A percentile compares a stretch with the other conserved stretches of the same genome.
Conservation (phyloP, 2,329 filamentous ascomycete species). For the Fusarium musae region DNA sequence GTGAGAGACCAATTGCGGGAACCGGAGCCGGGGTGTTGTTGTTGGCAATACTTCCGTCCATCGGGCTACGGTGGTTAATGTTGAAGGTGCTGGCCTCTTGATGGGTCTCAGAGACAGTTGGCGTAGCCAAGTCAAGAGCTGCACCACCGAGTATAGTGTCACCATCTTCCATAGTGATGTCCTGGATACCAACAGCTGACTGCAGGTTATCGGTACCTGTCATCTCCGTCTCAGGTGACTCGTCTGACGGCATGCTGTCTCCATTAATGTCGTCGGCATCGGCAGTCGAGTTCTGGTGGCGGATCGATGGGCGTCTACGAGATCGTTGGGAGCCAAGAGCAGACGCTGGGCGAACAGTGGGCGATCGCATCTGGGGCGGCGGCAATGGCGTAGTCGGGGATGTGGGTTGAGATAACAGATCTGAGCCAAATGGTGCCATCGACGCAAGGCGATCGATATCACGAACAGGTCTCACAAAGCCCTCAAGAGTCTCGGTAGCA, state of each 20-base stretch:
- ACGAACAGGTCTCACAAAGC: constrained; percentile 82
- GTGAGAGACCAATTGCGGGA: constrained; percentile 77
- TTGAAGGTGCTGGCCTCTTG: constrained; percentile 92
- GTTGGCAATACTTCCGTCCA: constrained; percentile 87
- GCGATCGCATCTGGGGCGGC: constrained; percentile 68
- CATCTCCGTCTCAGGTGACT: constrained; percentile 80
- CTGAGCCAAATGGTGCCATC: constrained; percentile 78
- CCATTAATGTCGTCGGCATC: constrained; percentile 88
- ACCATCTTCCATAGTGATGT: constrained; percentile 81
- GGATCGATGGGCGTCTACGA: constrained; percentile 82
- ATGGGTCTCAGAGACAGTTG: constrained; percentile 80
- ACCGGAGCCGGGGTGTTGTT: constrained; percentile 73
- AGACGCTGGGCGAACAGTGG: constrained; percentile 64
- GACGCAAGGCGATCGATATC: constrained; percentile 86
- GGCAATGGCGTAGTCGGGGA: constrained; percentile 88
- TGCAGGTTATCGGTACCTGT: constrained; percentile 84
- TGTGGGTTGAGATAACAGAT: constrained; percentile 86
- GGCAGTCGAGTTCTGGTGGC: constrained; percentile 90
- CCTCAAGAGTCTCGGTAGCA: constrained; percentile 74
- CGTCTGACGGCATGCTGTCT: constrained; percentile 84
- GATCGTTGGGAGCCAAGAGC: constrained; percentile 64
- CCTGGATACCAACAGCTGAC: constrained; percentile 84
- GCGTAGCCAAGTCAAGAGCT: constrained; percentile 78
- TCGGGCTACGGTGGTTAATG: constrained; percentile 85
- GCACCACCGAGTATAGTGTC: constrained; percentile 82